Evolutionary conservation across 495 filamentous ascomycete genomes (phyloP), one percentile per base, ranked within the genome.

Genomic region (Penicillium simplicissimum): DNA sequence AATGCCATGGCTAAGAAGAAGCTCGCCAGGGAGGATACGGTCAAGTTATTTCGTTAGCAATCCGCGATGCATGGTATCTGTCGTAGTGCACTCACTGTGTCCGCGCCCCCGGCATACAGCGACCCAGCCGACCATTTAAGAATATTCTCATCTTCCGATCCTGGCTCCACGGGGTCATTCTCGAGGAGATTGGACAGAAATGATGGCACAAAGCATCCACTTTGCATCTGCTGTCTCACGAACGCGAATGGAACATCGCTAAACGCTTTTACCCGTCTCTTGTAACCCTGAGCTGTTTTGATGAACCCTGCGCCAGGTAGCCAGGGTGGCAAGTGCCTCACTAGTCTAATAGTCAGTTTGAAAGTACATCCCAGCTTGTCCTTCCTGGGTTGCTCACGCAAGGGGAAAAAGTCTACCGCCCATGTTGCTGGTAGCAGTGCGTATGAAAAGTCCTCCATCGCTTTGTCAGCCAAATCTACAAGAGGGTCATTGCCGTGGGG

Each of bases 91-190:
- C 23, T 43, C 21, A 25, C 36, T 61, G 51, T 49, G 73, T 88
- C 87, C 21, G 83, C 81, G 6, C 85, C 87, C 10, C 81, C 86
- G 25, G 81, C 76, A 36, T 86, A 82, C 0, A 88, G 63, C 0
- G 78, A 77, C n/a, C 74, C 79, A 5, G 84, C 79, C 17, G 77
- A 67, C 77, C 76, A 81, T 58, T 80, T 82, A 36, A 77, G 71
- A 8, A 66, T 62, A 0, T 17, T 55, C 35, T 78, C 69, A 15
- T 71, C 69, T 28, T 79, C 68, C 0, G 68, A 65, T 0, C 67
- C 67, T 7, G 69, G 63, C 0, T 60, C 28, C 0, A 60, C 36
- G 6, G 67, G 64, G 1, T 64, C 55, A 0, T 70, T 53, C 55
- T 76, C 64, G 3, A 83, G 57, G 0, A 76, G 56, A 11, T 71